phyloP scores from a whole-genome alignment of 805 yeast genomes.

The Phaffomyces thermotolerans region DNA sequence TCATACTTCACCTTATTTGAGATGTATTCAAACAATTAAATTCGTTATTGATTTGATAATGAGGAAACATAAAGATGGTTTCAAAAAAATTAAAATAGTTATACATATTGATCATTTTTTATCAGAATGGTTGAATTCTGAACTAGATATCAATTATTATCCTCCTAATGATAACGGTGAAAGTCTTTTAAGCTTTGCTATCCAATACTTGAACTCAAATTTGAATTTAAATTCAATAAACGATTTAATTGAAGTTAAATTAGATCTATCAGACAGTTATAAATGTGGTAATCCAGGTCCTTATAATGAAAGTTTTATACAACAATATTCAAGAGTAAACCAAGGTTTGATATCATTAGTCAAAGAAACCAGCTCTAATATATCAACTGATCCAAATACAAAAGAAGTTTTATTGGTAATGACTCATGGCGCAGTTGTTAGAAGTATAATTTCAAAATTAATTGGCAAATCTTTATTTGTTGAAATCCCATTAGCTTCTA shows the following conservation, averaged over 20 bases:
- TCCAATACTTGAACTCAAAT: conserved; percentile 29
- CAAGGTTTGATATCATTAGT: conserved; percentile 28
- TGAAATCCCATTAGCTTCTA: conserved; percentile 34
- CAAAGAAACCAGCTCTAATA: conserved; percentile 21
- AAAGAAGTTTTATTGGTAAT: conserved; percentile 29
- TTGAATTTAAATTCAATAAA: conserved; percentile 14
- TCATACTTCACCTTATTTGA: conserved; percentile 37
- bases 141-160: conserved; percentile 30
- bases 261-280: conserved; percentile 28
- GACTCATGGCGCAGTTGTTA: conserved; percentile 39
- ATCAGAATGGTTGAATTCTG: conserved; percentile 38
- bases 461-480: conserved; percentile 30
- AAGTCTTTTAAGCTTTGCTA: conserved; percentile 31
- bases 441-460: conserved; percentile 32
- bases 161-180: conserved; percentile 42
- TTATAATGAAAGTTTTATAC: conserved; percentile 33
- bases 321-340: conserved; percentile 30
- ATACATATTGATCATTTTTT: conserved; percentile 35
- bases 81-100: conserved; percentile 13
- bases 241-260: conserved; percentile 22
- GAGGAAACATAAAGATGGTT: conserved; percentile 11
- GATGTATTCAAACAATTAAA: conserved; percentile 36
- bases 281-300: conserved; percentile 36
- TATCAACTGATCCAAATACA: conserved; percentile 22
- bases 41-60: conserved; percentile 18